Conservation (phyloP, 2,329 filamentous ascomycete genomes). For the Cordyceps javanica region DNA sequence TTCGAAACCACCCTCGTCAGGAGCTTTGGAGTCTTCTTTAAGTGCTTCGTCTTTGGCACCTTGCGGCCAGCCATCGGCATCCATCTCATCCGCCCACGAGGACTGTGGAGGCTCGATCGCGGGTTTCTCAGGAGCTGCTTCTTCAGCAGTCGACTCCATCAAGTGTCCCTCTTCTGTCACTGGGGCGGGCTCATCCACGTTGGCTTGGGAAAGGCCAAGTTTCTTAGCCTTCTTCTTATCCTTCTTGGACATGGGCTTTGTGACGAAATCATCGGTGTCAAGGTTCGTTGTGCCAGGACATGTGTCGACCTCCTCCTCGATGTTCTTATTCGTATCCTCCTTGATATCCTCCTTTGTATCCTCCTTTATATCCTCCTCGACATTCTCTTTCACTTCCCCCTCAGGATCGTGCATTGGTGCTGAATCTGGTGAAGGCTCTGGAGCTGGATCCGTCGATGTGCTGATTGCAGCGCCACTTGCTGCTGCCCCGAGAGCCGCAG, state of each 20-base stretch:
- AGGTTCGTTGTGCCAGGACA: background rate
- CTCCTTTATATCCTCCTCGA: too few species aligned
- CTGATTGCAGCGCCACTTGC: background rate
- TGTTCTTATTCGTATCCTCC: too few species aligned
- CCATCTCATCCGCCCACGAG: slow-evolving; percentile 17
- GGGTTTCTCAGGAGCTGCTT: background rate
- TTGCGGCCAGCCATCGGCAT: background rate
- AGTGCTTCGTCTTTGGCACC: background rate
- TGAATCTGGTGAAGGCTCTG: background rate
- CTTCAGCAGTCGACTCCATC: background rate
- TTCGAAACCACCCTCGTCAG: slow-evolving; percentile 11
- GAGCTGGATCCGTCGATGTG: background rate
- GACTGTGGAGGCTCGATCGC: background rate
- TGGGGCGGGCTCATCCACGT: slow-evolving; percentile 6
- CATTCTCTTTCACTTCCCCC: too few species aligned
- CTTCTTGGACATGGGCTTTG: slow-evolving; percentile 25
- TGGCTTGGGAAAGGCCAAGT: slow-evolving; percentile 15
- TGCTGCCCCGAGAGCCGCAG: background rate
- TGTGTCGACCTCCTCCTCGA: background rate
- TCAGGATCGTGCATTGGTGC: background rate
- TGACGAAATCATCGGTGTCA: background rate
- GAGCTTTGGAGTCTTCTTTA: background rate
- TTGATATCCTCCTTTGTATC: too few species aligned
- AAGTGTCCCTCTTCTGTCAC: background rate
- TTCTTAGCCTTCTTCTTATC: slow-evolving; percentile 32